Conservation (phyloP, 1,284 basidiomycete genomes). For the Exobasidium rhododendri region DNA sequence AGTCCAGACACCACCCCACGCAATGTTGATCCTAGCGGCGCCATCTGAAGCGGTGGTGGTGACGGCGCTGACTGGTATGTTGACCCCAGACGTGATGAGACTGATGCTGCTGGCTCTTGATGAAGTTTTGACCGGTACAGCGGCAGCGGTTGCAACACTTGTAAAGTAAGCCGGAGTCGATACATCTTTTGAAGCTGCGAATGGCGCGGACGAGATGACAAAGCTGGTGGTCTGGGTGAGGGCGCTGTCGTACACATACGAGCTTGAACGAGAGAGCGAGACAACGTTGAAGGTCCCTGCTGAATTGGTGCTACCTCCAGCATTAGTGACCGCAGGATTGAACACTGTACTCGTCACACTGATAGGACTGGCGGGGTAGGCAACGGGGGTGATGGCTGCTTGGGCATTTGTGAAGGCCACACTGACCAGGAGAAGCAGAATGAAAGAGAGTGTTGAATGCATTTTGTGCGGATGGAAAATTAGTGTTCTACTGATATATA, state of each 20-base stretch:
- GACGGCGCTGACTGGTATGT: neutral
- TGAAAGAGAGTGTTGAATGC: neutral
- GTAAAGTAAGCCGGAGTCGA: slow-evolving; percentile 6
- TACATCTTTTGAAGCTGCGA: neutral
- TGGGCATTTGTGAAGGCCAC: neutral
- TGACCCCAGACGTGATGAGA: neutral
- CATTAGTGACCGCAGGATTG: slow-evolving; percentile 29
- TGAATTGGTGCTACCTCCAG: slow-evolving; percentile 40
- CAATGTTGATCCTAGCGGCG: neutral
- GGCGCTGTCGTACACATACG: slow-evolving; percentile 23
- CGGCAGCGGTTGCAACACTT: neutral
- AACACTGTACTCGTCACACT: slow-evolving; percentile 20
- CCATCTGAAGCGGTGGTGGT: neutral
- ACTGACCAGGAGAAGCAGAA: neutral
- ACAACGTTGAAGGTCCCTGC: slow-evolving; percentile 43
- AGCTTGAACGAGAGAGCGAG: slow-evolving; percentile 27
- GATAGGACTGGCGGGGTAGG: slow-evolving; percentile 16
- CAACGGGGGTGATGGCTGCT: slow-evolving; percentile 6
- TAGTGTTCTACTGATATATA: neutral
- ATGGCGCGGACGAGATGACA: neutral
- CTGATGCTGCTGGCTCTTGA: neutral
- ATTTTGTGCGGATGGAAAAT: neutral
- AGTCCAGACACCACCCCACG: neutral
- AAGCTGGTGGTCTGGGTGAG: slow-evolving; percentile 28
- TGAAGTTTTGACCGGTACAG: neutral